These are phyloP conservation scores for Yamadazyma takamatsuzukensis DNA, from an alignment of 805 yeast species.

Conservation along the genomic window DNA sequence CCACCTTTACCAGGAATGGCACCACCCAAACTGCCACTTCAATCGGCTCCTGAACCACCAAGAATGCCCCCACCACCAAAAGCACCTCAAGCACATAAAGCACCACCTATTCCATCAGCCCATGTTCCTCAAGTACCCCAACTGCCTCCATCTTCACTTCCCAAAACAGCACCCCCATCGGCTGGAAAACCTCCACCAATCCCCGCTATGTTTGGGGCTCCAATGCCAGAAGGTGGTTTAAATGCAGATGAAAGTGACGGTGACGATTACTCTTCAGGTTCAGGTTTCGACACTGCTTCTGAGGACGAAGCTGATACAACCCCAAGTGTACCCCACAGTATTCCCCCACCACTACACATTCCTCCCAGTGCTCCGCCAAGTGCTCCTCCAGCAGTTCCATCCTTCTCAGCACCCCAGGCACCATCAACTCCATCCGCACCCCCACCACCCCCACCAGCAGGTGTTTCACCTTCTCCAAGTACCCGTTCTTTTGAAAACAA, in stretches of 20 bases:
- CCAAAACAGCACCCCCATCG: constrained; percentile 6
- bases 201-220: constrained; percentile 18
- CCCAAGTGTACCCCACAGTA: too few relatives aligned
- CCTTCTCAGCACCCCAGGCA: constrained; percentile 9
- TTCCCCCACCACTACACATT: constrained; percentile 44
- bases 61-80: constrained; percentile 17
- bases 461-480: constrained; percentile 18
- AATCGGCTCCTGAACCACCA: constrained; percentile 17
- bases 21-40: constrained; percentile 10
- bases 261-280: too few relatives aligned
- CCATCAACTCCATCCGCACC: constrained; percentile 19
- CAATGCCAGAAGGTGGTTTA: constrained; percentile 7
- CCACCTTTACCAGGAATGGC: constrained; percentile 12
- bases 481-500: constrained; percentile 11
- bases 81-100: constrained; percentile 12
- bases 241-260: constrained; percentile 1
- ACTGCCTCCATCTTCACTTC: constrained; percentile 14
- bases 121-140: constrained; percentile 9
- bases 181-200: constrained; percentile 12
- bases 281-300: constrained; percentile 6
- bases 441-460: constrained; percentile 11
- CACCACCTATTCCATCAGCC: constrained; percentile 13
- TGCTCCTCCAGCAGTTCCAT: constrained; percentile 9
- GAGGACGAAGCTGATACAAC: constrained; percentile 9
- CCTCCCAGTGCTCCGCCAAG: constrained; percentile 27